Evolutionary conservation across 345 rosid species (phyloP).

Genomic region (Lepidium aucheri): DNA sequence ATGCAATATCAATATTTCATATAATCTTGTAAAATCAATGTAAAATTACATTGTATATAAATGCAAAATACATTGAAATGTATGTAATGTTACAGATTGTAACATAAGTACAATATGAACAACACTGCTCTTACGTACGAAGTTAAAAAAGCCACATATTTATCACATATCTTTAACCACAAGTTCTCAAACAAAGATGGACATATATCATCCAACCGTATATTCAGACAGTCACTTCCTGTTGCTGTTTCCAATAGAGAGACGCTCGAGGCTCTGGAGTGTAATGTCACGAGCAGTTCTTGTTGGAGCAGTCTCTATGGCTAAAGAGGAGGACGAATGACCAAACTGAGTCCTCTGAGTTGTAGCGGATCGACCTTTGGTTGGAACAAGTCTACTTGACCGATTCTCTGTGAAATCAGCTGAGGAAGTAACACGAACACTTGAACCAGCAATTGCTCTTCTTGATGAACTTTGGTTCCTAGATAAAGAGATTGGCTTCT

Average conservation of each 20-base stretch:
- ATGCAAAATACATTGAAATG: background rate
- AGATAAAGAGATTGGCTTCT: constrained; percentile 48
- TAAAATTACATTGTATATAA: background rate
- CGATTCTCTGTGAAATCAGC: constrained; percentile 66
- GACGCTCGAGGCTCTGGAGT: constrained; percentile 67
- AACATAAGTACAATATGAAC: background rate
- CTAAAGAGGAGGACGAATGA: constrained; percentile 44
- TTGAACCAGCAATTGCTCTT: constrained; percentile 46
- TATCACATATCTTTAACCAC: background rate
- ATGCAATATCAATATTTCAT: background rate
- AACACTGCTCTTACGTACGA: background rate
- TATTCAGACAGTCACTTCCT: constrained; percentile 15
- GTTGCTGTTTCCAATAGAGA: constrained; percentile 44
- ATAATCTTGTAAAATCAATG: background rate
- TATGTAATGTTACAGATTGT: background rate
- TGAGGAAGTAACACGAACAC: constrained; percentile 61
- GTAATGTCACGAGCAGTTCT: constrained; percentile 57
- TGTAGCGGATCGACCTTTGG: constrained; percentile 54
- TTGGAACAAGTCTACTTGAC: constrained; percentile 45
- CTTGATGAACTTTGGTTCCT: constrained; percentile 62
- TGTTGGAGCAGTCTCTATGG: constrained; percentile 37
- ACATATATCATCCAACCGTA: background rate
- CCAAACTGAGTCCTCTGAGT: constrained; percentile 66
- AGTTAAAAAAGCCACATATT: background rate
- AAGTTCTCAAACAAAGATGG: constrained; percentile 1